Conservation (phyloP, 2,329 filamentous ascomycete species). For the Leptographium radiaticola region DNA sequence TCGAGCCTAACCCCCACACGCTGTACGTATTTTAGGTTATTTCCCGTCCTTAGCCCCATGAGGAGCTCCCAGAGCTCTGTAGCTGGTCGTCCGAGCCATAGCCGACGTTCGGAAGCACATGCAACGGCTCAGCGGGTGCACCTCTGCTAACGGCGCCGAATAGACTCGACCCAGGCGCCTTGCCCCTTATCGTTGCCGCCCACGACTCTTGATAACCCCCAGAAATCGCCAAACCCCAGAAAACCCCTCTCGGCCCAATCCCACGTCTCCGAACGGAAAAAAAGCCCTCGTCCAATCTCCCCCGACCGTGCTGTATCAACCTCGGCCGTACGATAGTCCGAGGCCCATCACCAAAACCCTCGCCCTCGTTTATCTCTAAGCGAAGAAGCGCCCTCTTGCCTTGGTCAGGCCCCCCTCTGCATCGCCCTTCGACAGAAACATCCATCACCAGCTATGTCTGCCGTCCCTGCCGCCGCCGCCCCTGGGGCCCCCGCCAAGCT, state of each 20-base stretch:
- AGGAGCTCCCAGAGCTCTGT: too few relatives aligned
- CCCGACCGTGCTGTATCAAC: neutral
- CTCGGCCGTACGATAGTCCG: conserved; percentile 8
- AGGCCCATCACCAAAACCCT: conserved; percentile 2
- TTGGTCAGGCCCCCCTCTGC: conserved; percentile 80
- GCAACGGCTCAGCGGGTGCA: too few relatives aligned
- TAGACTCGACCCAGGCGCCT: neutral
- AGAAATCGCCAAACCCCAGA: neutral
- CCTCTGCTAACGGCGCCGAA: neutral
- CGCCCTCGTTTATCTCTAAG: conserved; percentile 19
- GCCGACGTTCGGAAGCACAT: too few relatives aligned
- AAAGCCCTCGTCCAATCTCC: neutral
- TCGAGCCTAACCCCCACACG: too few relatives aligned
- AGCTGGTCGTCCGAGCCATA: too few relatives aligned
- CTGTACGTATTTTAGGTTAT: too few relatives aligned
- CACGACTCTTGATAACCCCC: neutral
- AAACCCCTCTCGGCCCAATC: neutral
- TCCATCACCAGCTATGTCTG: conserved; percentile 41
- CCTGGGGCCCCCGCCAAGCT: conserved; percentile 41
- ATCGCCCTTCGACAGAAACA: neutral
- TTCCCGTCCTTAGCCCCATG: too few relatives aligned
- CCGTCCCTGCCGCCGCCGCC: conserved; percentile 36
- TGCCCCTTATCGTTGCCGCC: neutral
- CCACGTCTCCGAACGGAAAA: neutral
- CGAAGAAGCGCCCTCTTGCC: conserved; percentile 86